Base-by-base conservation (phyloP, 441 rosid genomes). In the Theobroma grandiflorum region DNA sequence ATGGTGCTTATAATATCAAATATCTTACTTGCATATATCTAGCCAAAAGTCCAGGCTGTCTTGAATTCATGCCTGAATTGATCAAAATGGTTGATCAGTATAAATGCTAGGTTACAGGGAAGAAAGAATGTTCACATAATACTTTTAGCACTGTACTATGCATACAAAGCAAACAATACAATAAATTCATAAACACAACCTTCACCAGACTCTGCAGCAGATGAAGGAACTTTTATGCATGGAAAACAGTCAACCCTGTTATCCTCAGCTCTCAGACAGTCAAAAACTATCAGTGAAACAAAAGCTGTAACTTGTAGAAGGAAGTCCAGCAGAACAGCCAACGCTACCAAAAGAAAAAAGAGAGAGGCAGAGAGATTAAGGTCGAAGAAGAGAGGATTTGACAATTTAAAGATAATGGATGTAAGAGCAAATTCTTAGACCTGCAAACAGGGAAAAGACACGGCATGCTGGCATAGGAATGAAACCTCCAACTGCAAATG, bases 251-350 rank as follows among this genome's bases (percentile, higher is more conserved):
- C 99, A 73, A 95, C 86, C 79, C 98, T 89, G 82, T 83, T 91
- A 86, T 86, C 91, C 81, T 93, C 96, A 8, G 97, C 85, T 74
- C 99, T 87, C 88, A 84, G 77, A 83, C 91, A 92, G 89, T 97
- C 99, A 65, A 95, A 90, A 80, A 89, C 95, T 82, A 97, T 94
- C 89, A 95, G 87, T 61, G 99, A 97, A 82, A 94, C 99, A 85
- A 97, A 97, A 81, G 99, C 99, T 81, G 99, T 94, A 82, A 97
- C 94, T 89, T 97, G 98, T 67, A 97, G 94, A 75, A 97, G 91
- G 85, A 97, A 97, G 90, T 97, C 99, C 91, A 97, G 85, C 74
- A 97, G 85, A 80, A 97, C 98, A 65, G 99, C 98, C 86, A 97
- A 79, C 33, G 98, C 99, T 97, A 94, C 88, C 43, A 84, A 78